Conservation (phyloP, 768 basidiomycete species). For the Amylocystis lapponica region DNA sequence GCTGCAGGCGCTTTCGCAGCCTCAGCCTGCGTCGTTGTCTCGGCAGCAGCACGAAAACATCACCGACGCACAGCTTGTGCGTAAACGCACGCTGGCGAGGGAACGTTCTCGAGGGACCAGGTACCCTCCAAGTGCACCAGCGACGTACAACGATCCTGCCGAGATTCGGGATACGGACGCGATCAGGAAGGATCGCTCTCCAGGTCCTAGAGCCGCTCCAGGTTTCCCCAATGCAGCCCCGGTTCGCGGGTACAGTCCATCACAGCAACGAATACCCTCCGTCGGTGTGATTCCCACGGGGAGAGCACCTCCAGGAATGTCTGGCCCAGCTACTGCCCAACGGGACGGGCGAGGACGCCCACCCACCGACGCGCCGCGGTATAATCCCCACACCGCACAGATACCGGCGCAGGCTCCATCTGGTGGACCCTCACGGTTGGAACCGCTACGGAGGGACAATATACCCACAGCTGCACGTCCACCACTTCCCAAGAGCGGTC, state of each 20-base stretch:
- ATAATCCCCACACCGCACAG: constrained; percentile 44
- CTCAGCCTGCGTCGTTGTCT: constrained; percentile 60
- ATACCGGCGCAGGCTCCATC: constrained; percentile 28
- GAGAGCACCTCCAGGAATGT: too few relatives aligned
- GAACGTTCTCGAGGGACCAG: constrained; percentile 35
- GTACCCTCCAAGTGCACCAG: not conserved
- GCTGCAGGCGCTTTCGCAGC: constrained; percentile 58
- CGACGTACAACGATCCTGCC: not conserved
- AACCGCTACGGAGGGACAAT: not conserved
- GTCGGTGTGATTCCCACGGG: too few relatives aligned
- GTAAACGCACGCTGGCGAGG: constrained; percentile 73
- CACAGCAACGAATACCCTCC: too few relatives aligned
- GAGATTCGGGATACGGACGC: too few relatives aligned
- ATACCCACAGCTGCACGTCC: not conserved
- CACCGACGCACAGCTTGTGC: constrained; percentile 74
- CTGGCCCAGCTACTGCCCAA: not conserved
- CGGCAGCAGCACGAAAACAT: constrained; percentile 78
- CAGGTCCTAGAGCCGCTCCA: not conserved
- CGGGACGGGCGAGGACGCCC: not conserved
- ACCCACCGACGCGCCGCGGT: constrained; percentile 31
- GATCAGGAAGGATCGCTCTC: too few relatives aligned
- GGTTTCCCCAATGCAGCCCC: too few relatives aligned
- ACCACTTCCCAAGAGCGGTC: constrained; percentile 26
- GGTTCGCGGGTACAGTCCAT: too few relatives aligned
- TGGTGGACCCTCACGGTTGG: not conserved